Conservation (phyloP, 805 yeast genomes). For the Metschnikowia reukaufii region DNA sequence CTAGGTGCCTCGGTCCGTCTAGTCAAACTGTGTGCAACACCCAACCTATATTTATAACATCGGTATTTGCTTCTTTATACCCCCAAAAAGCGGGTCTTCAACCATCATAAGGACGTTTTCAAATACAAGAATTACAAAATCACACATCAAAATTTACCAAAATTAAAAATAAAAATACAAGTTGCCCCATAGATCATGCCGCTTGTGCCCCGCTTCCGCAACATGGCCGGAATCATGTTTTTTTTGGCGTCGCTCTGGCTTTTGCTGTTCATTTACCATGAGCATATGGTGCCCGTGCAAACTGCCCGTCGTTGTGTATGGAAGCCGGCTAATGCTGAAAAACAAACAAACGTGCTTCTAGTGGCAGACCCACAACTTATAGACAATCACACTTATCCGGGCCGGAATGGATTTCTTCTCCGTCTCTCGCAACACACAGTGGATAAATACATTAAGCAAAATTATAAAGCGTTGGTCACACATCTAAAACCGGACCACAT, state of each 20-base stretch:
- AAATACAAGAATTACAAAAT: no score
- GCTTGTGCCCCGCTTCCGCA: conserved; percentile 22
- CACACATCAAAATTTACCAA: no score
- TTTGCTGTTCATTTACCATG: conserved; percentile 32
- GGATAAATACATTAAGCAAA: conserved; percentile 38
- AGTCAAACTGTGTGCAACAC: not conserved
- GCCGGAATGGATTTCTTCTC: conserved; percentile 32
- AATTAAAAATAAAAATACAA: not conserved
- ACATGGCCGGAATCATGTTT: conserved; percentile 28
- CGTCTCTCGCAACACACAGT: conserved; percentile 41
- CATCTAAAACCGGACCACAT: conserved; percentile 37
- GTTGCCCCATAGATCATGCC: conserved; percentile 1
- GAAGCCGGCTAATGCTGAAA: conserved; percentile 20
- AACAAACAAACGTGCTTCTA: conserved; percentile 30
- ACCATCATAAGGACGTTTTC: no score
- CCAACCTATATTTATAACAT: not conserved
- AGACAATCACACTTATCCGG: conserved; percentile 46
- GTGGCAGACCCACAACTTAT: conserved; percentile 48
- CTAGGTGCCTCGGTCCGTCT: no score
- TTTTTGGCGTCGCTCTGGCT: conserved; percentile 29
- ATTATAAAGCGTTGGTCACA: conserved; percentile 34
- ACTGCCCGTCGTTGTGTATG: conserved; percentile 33
- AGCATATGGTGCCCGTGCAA: conserved; percentile 29
- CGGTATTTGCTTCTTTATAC: not conserved
- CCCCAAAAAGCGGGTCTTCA: not conserved